These are phyloP conservation scores for Lodderomyces theae DNA, from an alignment of 1,139 yeast species.

Conservation along the genomic window DNA sequence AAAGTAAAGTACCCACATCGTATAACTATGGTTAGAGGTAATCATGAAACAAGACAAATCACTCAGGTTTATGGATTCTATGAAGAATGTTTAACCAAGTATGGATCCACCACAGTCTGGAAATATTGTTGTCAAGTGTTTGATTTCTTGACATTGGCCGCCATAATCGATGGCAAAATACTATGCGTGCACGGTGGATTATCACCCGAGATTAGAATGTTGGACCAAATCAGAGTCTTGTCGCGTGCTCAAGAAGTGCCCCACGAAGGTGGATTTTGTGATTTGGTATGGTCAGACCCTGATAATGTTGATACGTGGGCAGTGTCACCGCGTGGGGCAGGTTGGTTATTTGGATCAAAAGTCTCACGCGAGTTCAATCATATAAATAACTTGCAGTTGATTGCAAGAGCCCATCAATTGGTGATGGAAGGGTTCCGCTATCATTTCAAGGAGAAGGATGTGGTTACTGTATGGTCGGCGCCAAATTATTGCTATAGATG, in stretches of 20 bases:
- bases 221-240: slow-evolving; percentile 90
- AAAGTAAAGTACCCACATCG: slow-evolving; percentile 85
- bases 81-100: slow-evolving; percentile 88
- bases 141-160: slow-evolving; percentile 89
- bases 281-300: slow-evolving; percentile 96
- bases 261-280: slow-evolving; percentile 98
- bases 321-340: slow-evolving; percentile 98
- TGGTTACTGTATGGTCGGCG: slow-evolving; percentile 97
- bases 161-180: slow-evolving; percentile 89
- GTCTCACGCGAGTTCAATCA: slow-evolving; percentile 94
- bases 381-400: slow-evolving; percentile 78
- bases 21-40: slow-evolving; percentile 86
- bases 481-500: slow-evolving; percentile 98
- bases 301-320: slow-evolving; percentile 99
- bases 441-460: slow-evolving; percentile 91
- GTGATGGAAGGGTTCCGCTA: slow-evolving; percentile 98
- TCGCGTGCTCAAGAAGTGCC: slow-evolving; percentile 99
- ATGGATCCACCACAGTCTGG: slow-evolving; percentile 97
- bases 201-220: slow-evolving; percentile 96
- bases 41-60: slow-evolving; percentile 92
- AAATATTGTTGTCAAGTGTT: slow-evolving; percentile 95
- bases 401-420: slow-evolving; percentile 96
- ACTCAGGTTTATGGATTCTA: slow-evolving; percentile 93
- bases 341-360: slow-evolving; percentile 93
- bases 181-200: slow-evolving; percentile 96